Percentiles rank a stretch among this genome's conserved stretches.
Conservation (phyloP, 1,284 basidiomycete genomes). For the Boletus putidus region DNA sequence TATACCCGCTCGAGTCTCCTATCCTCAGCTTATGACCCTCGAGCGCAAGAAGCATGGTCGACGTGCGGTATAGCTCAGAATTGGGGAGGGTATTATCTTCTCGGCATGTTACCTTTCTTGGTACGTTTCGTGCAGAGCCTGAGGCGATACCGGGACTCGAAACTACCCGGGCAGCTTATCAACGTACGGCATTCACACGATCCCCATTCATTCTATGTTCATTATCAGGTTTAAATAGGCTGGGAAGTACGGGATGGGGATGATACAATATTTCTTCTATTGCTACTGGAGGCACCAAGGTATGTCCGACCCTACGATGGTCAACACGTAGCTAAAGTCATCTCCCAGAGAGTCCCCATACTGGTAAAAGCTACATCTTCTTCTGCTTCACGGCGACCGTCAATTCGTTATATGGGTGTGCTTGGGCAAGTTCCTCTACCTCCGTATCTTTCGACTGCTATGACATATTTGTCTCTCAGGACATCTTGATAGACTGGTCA, state of each 20-base stretch:
- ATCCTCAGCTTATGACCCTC: slow-evolving; percentile 12
- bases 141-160: slow-evolving; percentile 81
- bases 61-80: slow-evolving; percentile 25
- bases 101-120: slow-evolving; percentile 62
- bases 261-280: slow-evolving; percentile 66
- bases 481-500: slow-evolving; percentile 82
- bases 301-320: slow-evolving; percentile 2
- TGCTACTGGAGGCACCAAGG: slow-evolving; percentile 64
- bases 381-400: slow-evolving; percentile 66
- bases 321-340: not conserved
- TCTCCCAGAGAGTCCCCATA: slow-evolving; percentile 31
- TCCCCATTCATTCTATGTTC: not conserved
- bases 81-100: slow-evolving; percentile 62
- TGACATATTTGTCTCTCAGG: slow-evolving; percentile 44
- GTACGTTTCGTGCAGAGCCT: slow-evolving; percentile 84
- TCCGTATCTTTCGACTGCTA: not conserved
- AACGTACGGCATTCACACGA: slow-evolving; percentile 57
- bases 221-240: slow-evolving; percentile 48
- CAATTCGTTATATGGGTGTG: slow-evolving; percentile 69
- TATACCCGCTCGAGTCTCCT: slow-evolving; percentile 43
- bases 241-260: slow-evolving; percentile 75
- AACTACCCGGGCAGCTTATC: slow-evolving; percentile 75
- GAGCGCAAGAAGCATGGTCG: slow-evolving; percentile 19
- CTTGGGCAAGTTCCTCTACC: slow-evolving; percentile 62
- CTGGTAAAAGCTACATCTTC: slow-evolving; percentile 54